Evolutionary conservation across 225 moss, liverwort and hornwort genomes (phyloP).

Genomic region (Marchantia paleacea): DNA sequence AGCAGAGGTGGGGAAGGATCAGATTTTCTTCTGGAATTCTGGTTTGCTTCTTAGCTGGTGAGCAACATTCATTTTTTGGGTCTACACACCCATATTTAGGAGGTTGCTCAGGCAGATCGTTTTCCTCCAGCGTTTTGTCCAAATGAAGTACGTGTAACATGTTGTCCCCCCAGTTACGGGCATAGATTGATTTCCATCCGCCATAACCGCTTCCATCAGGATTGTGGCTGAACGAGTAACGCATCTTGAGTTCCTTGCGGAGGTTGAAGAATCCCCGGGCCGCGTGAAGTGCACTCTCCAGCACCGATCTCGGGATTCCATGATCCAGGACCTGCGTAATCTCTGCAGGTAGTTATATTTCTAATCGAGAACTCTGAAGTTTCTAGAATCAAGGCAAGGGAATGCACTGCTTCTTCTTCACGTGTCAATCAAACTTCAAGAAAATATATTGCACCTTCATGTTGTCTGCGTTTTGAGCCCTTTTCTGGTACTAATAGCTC

Average conservation of each 20-base stretch:
- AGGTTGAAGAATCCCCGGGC: constrained; percentile 9
- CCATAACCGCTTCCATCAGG: constrained; percentile 8
- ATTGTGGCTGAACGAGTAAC: not conserved
- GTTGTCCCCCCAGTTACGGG: constrained; percentile 9
- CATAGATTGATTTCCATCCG: not conserved
- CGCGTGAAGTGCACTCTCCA: not conserved
- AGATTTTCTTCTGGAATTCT: not conserved
- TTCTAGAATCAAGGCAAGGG: no score
- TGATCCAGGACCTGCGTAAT: constrained; percentile 11
- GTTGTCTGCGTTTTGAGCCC: no score
- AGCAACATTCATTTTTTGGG: no score
- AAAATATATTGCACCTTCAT: not conserved
- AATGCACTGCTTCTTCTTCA: no score
- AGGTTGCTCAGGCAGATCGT: not conserved
- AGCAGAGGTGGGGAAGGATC: not conserved
- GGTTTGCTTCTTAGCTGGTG: not conserved
- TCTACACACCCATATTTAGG: constrained; percentile 1
- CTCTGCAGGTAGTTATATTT: not conserved
- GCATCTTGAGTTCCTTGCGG: not conserved
- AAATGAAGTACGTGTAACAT: not conserved
- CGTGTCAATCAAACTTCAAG: no score
- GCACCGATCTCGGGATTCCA: constrained; percentile 3
- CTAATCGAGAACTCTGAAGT: no score
- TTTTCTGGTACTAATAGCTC: no score
- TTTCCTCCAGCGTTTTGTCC: not conserved